Evolutionary conservation across 2,329 filamentous ascomycete species (phyloP).

Genomic region (Cadophora malorum): DNA sequence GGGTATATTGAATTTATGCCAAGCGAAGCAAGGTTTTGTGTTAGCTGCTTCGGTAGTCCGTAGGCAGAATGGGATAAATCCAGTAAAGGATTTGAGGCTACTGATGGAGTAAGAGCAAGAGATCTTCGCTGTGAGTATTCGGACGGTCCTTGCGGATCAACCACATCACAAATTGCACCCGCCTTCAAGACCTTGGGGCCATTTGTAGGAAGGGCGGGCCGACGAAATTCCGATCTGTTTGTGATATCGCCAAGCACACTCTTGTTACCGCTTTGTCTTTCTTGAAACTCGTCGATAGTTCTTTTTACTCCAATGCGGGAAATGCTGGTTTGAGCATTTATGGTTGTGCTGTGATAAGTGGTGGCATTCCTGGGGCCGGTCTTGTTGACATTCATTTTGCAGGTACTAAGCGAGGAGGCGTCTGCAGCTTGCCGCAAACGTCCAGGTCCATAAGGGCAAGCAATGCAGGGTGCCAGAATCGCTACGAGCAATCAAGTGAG

Average conservation of each 20-base stretch:
- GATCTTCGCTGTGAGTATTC: constrained; percentile 64
- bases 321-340: constrained; percentile 37
- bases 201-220: constrained; percentile 28
- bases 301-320: constrained; percentile 38
- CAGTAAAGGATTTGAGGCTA: constrained; percentile 59
- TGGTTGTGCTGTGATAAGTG: constrained; percentile 37
- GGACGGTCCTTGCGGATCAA: constrained; percentile 44
- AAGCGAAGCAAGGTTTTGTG: constrained; percentile 67
- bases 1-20: constrained; percentile 79
- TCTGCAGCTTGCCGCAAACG: constrained; percentile 10
- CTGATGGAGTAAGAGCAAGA: constrained; percentile 60
- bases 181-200: constrained; percentile 45
- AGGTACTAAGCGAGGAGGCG: constrained; percentile 17
- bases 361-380: constrained; percentile 20
- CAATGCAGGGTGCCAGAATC: not conserved
- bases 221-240: constrained; percentile 32
- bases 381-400: constrained; percentile 32
- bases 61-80: constrained; percentile 69
- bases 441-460: not conserved
- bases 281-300: constrained; percentile 32
- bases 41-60: constrained; percentile 63
- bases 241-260: constrained; percentile 27
- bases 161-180: constrained; percentile 53
- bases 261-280: constrained; percentile 15
- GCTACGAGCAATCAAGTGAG: not conserved